A percentile compares a stretch with the other conserved stretches of the same genome.
phyloP scores from a whole-genome alignment of 2,329 filamentous ascomycete species.

The Aquanectria penicillioides region DNA sequence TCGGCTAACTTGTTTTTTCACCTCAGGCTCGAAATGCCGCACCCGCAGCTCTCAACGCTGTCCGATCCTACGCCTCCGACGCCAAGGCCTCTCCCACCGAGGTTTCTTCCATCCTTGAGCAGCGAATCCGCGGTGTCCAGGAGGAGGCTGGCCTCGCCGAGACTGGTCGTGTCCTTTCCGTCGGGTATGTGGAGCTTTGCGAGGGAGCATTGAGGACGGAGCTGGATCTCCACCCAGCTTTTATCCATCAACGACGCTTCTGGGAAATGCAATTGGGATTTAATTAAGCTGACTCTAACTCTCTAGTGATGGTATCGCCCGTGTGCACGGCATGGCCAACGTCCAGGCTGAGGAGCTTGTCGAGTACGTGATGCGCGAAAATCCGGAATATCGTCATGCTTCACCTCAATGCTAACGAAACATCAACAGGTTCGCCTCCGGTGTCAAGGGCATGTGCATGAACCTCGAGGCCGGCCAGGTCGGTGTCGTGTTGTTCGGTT shows the following conservation, averaged over 20 bases:
- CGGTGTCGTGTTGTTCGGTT: conserved; percentile 99
- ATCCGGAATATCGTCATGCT: conserved; percentile 13
- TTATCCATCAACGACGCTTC: conserved; percentile 15
- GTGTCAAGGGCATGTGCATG: conserved; percentile 99
- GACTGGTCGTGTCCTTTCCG: conserved; percentile 98
- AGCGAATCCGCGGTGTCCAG: conserved; percentile 98
- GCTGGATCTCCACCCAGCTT: conserved; percentile 25
- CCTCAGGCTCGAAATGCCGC: conserved; percentile 85
- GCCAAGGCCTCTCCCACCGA: conserved; percentile 96
- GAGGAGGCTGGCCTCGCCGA: conserved; percentile 97
- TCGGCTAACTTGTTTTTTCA: conserved; percentile 66
- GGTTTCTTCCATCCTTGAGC: conserved; percentile 99
- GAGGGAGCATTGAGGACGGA: conserved; percentile 31
- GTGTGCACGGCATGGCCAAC: conserved; percentile 99
- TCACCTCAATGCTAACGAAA: conserved; percentile 32
- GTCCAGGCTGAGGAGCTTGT: conserved; percentile 99
- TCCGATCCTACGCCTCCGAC: conserved; percentile 90
- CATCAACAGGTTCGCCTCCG: conserved; percentile 86
- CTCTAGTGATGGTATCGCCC: conserved; percentile 97
- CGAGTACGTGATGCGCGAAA: conserved; percentile 75
- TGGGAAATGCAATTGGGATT: conserved; percentile 23
- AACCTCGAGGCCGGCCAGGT: conserved; percentile 99
- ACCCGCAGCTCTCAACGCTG: conserved; percentile 79
- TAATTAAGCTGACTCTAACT: conserved; percentile 47
- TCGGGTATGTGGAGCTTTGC: conserved; percentile 80